Evolutionary conservation across 257 asterid species (phyloP), one percentile per base, ranked within the genome.

Genomic region (Solanum ossicruentum): DNA sequence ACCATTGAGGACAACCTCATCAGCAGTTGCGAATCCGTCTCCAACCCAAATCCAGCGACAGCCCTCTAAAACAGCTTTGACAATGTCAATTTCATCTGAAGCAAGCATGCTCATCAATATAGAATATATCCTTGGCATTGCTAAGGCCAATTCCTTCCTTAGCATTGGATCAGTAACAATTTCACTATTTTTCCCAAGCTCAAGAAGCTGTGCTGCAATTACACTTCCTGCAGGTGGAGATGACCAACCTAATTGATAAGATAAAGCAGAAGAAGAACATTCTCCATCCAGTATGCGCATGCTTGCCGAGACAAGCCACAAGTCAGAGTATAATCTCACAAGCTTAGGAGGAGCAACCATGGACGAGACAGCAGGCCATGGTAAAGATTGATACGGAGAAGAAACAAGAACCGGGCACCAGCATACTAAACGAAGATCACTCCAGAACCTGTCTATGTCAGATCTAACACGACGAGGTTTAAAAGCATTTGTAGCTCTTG

Each of bases 1-100:
- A 79, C 99, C 98, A 87, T 90, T 93, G 85, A 96, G 98, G 84
- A 93, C 99, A 82, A 96, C 99, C 89, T 96, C 99, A 85, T 89
- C 93, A 51, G 94, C 85, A 83, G 95, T 94, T 65, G 98, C 96
- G 87, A 94, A 96, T 55, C 99, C 99, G 89, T 96, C 98, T 87
- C 99, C 99, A 16, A 96, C 99, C 99, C 99, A 96, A 88, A 96
- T 89, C 98, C 99, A 96, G 90, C 96, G 91, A 88, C 93, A 90
- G 85, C 99, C 97, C 93, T 96, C 99, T 83, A 96, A 90, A 89
- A 96, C 89, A 88, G 97, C 99, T 89, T 92, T 96, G 70, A 96
- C 95, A 86, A 96, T 91, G 82, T 94, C 98, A 88, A 96, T 92
- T 88, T 94, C 98, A 89, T 96, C 99, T 63, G 99, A 89, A 85